These are phyloP conservation scores for Claviceps citrina DNA, from an alignment of 2,329 filamentous ascomycete species.

Conservation along the genomic window DNA sequence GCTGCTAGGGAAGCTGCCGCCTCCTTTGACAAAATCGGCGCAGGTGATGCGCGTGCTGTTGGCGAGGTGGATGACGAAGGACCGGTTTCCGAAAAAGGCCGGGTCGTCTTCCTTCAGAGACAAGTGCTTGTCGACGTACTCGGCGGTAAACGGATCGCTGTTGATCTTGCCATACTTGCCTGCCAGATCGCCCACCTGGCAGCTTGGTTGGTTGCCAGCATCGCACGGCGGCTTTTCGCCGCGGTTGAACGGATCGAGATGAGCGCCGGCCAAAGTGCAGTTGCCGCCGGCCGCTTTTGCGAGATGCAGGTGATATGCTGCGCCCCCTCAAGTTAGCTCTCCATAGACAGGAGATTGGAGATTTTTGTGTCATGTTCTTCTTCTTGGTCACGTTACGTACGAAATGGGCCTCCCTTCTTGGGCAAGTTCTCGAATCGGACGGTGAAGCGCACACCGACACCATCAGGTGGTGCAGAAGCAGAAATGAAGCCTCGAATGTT, in stretches of 20 bases:
- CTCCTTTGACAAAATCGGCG: conserved; percentile 36
- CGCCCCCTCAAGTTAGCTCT: background rate
- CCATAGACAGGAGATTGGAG: too few relatives aligned
- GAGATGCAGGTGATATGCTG: conserved; percentile 61
- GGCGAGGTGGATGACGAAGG: conserved; percentile 47
- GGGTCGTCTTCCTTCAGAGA: conserved; percentile 35
- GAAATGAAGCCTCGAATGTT: conserved; percentile 35
- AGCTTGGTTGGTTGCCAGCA: conserved; percentile 38
- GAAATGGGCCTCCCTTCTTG: conserved; percentile 41
- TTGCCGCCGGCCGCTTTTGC: conserved; percentile 48
- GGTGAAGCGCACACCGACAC: conserved; percentile 39
- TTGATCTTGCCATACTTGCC: conserved; percentile 56
- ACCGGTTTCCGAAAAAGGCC: conserved; percentile 50
- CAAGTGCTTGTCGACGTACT: conserved; percentile 41
- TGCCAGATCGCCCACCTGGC: conserved; percentile 61
- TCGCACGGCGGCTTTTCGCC: conserved; percentile 50
- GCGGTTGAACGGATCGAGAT: conserved; percentile 56
- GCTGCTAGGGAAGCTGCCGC: too few relatives aligned
- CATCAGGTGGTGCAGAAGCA: conserved; percentile 30
- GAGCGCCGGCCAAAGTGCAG: conserved; percentile 51
- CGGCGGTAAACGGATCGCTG: conserved; percentile 30
- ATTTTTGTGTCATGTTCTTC: too few relatives aligned
- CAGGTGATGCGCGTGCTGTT: conserved; percentile 51
- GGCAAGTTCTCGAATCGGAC: conserved; percentile 45
- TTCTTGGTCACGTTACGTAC: too few relatives aligned